A percentile compares a stretch with the other conserved stretches of the same genome.
Conservation (phyloP, 768 basidiomycete genomes). For the Hericium alpestre region DNA sequence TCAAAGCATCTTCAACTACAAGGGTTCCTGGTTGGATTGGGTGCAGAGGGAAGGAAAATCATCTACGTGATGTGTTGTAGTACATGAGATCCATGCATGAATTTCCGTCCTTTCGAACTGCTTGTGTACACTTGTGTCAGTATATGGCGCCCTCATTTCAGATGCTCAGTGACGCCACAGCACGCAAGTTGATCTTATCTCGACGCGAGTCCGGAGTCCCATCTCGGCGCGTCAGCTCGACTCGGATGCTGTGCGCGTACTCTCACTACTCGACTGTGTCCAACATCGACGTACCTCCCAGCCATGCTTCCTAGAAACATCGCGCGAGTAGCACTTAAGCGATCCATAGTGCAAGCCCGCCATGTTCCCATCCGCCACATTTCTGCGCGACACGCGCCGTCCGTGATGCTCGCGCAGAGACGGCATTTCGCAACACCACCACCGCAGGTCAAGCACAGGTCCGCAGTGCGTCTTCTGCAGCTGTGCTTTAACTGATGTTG, state of each 20-base stretch:
- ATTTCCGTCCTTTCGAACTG: too few relatives aligned
- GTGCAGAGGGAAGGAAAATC: constrained; percentile 39
- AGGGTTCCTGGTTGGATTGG: constrained; percentile 88
- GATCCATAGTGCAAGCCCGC: neutral
- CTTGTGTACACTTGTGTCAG: neutral
- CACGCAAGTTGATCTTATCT: too few relatives aligned
- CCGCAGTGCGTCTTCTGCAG: neutral
- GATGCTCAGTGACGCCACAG: neutral
- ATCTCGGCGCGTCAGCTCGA: too few relatives aligned
- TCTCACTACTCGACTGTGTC: too few relatives aligned
- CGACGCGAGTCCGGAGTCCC: too few relatives aligned
- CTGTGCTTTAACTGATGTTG: neutral
- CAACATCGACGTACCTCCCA: too few relatives aligned
- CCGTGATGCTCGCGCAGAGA: neutral
- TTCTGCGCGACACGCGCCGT: neutral
- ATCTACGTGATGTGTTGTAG: constrained; percentile 11
- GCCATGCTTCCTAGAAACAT: neutral
- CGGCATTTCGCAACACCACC: constrained; percentile 11
- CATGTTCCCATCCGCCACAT: neutral
- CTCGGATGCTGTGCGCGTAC: too few relatives aligned
- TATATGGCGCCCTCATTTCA: neutral
- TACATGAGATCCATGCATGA: too few relatives aligned
- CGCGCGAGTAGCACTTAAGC: neutral
- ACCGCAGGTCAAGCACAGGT: constrained; percentile 4
- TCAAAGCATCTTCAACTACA: constrained; percentile 49